These are phyloP conservation scores for Trichoderma gracile DNA, from an alignment of 2,329 filamentous ascomycete species.

Conservation along the genomic window DNA sequence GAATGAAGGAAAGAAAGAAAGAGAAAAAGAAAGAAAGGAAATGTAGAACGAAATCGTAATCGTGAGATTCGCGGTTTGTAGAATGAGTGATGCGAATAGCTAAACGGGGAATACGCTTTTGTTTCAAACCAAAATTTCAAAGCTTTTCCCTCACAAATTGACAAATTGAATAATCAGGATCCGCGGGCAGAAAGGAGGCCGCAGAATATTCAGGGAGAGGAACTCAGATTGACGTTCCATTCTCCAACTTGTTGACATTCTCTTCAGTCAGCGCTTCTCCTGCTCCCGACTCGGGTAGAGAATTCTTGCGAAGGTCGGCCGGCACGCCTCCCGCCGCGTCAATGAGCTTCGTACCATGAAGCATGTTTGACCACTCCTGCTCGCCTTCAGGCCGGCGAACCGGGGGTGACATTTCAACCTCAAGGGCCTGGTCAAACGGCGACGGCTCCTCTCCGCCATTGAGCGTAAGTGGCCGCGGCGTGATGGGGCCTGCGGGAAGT, in stretches of 20 bases:
- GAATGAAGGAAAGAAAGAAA: background rate
- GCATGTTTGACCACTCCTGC: constrained; percentile 46
- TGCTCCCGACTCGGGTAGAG: constrained; percentile 39
- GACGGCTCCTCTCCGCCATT: constrained; percentile 45
- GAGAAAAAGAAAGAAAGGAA: background rate
- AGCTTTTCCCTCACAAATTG: too few relatives aligned
- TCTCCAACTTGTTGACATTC: constrained; percentile 53
- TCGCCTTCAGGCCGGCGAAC: constrained; percentile 42
- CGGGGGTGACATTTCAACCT: constrained; percentile 39
- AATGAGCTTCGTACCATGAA: constrained; percentile 50
- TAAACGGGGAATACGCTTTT: background rate
- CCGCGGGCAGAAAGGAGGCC: background rate
- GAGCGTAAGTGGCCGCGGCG: constrained; percentile 44
- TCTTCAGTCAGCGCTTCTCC: constrained; percentile 55
- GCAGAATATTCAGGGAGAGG: background rate
- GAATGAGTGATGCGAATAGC: background rate
- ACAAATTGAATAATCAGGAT: too few relatives aligned
- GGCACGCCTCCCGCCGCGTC: constrained; percentile 46
- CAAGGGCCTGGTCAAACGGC: constrained; percentile 43
- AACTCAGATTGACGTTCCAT: constrained; percentile 32
- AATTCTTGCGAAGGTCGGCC: constrained; percentile 37
- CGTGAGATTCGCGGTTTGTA: constrained; percentile 18
- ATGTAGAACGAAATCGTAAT: constrained; percentile 12
- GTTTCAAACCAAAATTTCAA: background rate
- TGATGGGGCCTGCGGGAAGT: constrained; percentile 38